Percentiles rank a stretch among this genome's conserved stretches.
phyloP scores from a whole-genome alignment of 83 land plant species.

The Thuja plicata region DNA sequence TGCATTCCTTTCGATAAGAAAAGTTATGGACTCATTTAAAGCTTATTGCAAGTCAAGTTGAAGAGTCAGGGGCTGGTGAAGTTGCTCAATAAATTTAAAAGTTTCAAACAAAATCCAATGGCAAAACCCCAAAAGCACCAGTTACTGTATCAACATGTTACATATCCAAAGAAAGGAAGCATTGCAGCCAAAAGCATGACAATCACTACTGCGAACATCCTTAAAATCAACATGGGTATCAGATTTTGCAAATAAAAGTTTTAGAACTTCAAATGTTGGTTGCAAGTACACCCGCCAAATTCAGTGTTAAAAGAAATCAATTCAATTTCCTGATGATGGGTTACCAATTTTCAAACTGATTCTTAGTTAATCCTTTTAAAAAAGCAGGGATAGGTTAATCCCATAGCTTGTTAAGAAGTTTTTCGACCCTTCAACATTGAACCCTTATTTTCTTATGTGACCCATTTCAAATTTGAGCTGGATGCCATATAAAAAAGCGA shows the following conservation, averaged over 20 bases:
- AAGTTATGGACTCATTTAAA: no score
- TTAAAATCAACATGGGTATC: conserved; percentile 54
- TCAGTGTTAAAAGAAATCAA: background rate
- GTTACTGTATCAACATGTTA: conserved; percentile 79
- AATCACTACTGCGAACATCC: conserved; percentile 46
- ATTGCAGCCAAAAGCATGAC: conserved; percentile 78
- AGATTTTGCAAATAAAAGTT: conserved; percentile 51
- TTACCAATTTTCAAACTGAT: background rate
- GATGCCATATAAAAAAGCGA: no score
- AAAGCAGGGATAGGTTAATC: no score
- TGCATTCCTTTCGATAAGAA: no score
- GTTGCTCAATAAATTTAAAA: no score
- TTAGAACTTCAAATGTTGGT: conserved; percentile 81
- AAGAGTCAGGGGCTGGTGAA: no score
- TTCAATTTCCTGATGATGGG: background rate
- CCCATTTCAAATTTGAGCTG: no score
- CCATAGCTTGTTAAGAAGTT: no score
- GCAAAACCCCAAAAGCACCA: conserved; percentile 92
- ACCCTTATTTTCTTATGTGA: no score
- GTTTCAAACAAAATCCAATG: conserved; percentile 64
- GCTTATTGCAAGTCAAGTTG: no score
- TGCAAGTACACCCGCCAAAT: conserved; percentile 75
- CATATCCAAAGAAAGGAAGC: conserved; percentile 93
- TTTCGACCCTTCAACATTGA: no score
- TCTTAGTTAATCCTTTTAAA: background rate